Percentiles rank a stretch among this genome's conserved stretches.
phyloP scores from a whole-genome alignment of 257 asterid species.

The Solanum sparsipilum region DNA sequence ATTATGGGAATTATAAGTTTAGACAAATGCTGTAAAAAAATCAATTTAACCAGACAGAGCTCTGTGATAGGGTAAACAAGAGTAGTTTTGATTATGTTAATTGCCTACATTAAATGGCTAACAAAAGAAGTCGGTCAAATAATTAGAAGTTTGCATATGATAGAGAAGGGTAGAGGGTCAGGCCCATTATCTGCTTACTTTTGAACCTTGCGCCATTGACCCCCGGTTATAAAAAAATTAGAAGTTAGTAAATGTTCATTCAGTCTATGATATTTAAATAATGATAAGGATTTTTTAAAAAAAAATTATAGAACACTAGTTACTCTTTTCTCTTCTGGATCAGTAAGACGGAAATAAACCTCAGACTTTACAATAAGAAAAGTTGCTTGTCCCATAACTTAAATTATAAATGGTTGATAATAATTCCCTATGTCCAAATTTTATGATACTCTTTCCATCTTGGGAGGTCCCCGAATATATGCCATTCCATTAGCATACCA shows the following conservation, averaged over 20 bases:
- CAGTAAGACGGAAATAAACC: neutral
- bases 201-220: neutral
- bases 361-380: neutral
- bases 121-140: neutral
- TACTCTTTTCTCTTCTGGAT: neutral
- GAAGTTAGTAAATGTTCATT: neutral
- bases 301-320: neutral
- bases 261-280: neutral
- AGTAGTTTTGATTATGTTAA: neutral
- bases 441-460: neutral
- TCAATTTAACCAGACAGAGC: neutral
- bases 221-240: neutral
- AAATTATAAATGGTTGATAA: neutral
- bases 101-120: neutral
- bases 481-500: neutral
- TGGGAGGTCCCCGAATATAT: neutral
- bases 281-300: rapidly evolving
- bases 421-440: neutral
- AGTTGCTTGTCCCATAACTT: neutral
- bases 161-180: neutral
- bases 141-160: neutral
- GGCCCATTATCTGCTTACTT: neutral
- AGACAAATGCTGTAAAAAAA: neutral
- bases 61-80: neutral
- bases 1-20: neutral